A percentile compares a stretch with the other conserved stretches of the same genome.
These are phyloP conservation scores for Lunularia cruciata DNA, from an alignment of 225 moss, liverwort and hornwort genomes.

Conservation along the genomic window DNA sequence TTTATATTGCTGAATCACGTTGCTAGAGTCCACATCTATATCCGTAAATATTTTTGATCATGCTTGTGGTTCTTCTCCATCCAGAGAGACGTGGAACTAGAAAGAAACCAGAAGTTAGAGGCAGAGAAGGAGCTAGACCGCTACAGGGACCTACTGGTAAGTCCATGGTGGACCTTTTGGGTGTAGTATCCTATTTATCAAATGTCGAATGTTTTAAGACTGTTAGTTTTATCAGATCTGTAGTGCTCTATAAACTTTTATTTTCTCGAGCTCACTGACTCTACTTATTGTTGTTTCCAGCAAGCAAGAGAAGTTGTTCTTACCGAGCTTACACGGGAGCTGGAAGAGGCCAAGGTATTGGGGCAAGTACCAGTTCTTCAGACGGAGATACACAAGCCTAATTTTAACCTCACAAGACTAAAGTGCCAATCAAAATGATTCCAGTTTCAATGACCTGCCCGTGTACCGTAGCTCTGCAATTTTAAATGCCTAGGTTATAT, in stretches of 20 bases:
- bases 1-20: no score
- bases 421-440: no score
- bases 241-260: not conserved
- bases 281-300: constrained; percentile 29
- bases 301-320: constrained; percentile 65
- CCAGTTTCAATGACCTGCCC: no score
- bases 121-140: constrained; percentile 31
- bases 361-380: not conserved
- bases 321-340: constrained; percentile 57
- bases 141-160: constrained; percentile 36
- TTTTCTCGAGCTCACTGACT: not conserved
- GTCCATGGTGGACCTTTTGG: no score
- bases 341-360: constrained; percentile 71
- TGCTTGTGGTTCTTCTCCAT: not conserved
- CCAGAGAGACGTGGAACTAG: constrained; percentile 20
- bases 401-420: no score
- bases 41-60: not conserved
- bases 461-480: no score
- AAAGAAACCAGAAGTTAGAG: constrained; percentile 15
- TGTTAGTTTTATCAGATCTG: not conserved
- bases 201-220: not conserved
- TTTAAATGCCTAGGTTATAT: not conserved
- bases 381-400: no score
- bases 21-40: not conserved
- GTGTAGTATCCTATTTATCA: no score